Evolutionary conservation across 2,329 filamentous ascomycete genomes (phyloP), one percentile per base, ranked within the genome.

Genomic region (Coleophoma cylindrospora): DNA sequence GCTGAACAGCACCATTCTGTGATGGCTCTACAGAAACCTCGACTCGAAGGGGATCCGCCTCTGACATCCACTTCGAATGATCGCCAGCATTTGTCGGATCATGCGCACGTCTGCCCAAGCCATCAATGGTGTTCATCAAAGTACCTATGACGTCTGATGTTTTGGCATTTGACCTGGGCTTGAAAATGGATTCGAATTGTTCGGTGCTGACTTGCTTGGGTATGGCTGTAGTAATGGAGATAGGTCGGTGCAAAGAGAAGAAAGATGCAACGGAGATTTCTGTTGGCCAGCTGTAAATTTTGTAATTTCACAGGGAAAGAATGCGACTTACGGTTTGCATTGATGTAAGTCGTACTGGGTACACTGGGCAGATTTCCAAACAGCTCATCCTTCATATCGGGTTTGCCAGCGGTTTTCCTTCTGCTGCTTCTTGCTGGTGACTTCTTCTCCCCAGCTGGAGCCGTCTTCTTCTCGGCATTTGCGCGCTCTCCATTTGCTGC

Each of bases 161-260:
- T 61, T 79, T 77, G 73, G 74, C 71, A 64, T 71, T 72, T 54
- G 68, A 62, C 48, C 75, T 77, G 50, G 73, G 66, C 41, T 84
- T 76, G 68, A 97, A 97, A 64, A 99, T 91, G 63, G 86, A 79
- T 54, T 89, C 85, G 68, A 97, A 96, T 45, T 85, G 79, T 64
- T 88, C 86, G 54, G 86, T 76, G 47, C 80, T 83, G 43, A 91
- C 79, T 17, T 79, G 74, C 60, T 81, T 83, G 50, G 87, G 94
- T 64, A 96, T 85, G 58, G 86, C 85, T 61, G 86, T 84, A 45
- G 86, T 91, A 57, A 96, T 83, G 49, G 90, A 95, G 64, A 99
- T 92, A 43, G 94, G 94, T 54, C 94, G 85, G 71, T 99, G 90
- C 58, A 95, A 86, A 55, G 91, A 95, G 75, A 97, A 97, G 77